Percentiles rank a stretch among this genome's conserved stretches.
These are phyloP conservation scores for Fusarium compactum DNA, from an alignment of 2,329 filamentous ascomycete genomes.

Conservation along the genomic window DNA sequence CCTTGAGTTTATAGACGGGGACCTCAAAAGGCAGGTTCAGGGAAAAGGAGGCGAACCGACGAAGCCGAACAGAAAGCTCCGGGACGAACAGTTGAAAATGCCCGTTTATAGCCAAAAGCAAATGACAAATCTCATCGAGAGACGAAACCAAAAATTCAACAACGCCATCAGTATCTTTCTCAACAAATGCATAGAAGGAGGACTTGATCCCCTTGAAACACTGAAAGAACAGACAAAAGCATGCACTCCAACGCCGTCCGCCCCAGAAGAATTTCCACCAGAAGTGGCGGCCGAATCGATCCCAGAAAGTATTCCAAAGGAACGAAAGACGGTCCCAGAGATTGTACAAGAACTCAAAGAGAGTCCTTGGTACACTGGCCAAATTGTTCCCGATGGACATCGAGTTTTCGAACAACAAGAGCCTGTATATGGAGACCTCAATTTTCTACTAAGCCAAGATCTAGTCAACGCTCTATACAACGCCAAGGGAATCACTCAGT, in stretches of 20 bases:
- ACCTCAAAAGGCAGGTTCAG: constrained; percentile 83
- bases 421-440: constrained; percentile 83
- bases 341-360: constrained; percentile 87
- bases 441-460: constrained; percentile 88
- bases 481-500: constrained; percentile 82
- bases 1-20: constrained; percentile 93
- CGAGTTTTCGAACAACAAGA: constrained; percentile 89
- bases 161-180: constrained; percentile 83
- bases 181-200: constrained; percentile 74
- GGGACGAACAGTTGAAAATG: constrained; percentile 87
- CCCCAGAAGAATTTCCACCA: constrained; percentile 50
- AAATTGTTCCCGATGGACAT: constrained; percentile 94
- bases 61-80: constrained; percentile 74
- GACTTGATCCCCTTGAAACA: constrained; percentile 74
- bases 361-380: constrained; percentile 87
- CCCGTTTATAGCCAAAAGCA: constrained; percentile 94
- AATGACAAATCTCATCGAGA: constrained; percentile 89
- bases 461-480: constrained; percentile 98
- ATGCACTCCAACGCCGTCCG: constrained; percentile 72
- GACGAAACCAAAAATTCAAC: constrained; percentile 85
- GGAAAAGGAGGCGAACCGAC: constrained; percentile 78
- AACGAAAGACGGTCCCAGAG: constrained; percentile 83
- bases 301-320: constrained; percentile 80
- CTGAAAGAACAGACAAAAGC: constrained; percentile 69
- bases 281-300: constrained; percentile 59